These are phyloP conservation scores for Pleurotus citrinopileatus DNA, from an alignment of 768 basidiomycete genomes.

Conservation along the genomic window DNA sequence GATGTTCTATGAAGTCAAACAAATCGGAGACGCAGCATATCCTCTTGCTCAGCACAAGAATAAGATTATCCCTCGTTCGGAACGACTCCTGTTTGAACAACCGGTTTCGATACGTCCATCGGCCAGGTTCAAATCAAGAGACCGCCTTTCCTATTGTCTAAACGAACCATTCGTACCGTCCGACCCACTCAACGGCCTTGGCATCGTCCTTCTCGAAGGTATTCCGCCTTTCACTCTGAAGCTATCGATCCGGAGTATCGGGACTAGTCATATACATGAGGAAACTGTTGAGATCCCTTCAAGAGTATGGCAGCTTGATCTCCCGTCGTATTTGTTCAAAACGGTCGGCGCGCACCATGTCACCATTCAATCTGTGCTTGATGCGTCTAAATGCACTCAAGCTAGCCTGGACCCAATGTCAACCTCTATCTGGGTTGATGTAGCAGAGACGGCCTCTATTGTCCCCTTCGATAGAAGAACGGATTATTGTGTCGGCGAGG, in stretches of 20 bases:
- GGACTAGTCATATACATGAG: conserved; percentile 60
- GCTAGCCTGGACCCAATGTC: conserved; percentile 57
- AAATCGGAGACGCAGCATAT: conserved; percentile 84
- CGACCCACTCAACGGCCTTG: conserved; percentile 52
- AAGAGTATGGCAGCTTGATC: conserved; percentile 66
- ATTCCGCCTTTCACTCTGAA: conserved; percentile 82
- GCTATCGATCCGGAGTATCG: conserved; percentile 74
- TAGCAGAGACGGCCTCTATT: conserved; percentile 95
- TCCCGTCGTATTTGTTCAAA: conserved; percentile 68
- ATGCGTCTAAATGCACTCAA: conserved; percentile 82
- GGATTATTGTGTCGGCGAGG: conserved; percentile 90
- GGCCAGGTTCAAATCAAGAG: conserved; percentile 69
- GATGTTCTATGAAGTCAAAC: conserved; percentile 88
- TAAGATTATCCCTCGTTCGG: conserved; percentile 61
- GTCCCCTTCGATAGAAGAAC: conserved; percentile 74
- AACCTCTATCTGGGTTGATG: conserved; percentile 79
- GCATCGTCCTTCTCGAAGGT: conserved; percentile 70
- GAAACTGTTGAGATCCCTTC: conserved; percentile 49
- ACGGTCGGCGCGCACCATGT: conserved; percentile 82
- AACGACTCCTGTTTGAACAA: conserved; percentile 80
- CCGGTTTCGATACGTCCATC: conserved; percentile 79
- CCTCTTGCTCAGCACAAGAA: conserved; percentile 68
- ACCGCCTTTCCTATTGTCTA: conserved; percentile 72
- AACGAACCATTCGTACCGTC: conserved; percentile 61
- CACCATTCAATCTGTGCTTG: conserved; percentile 72